Conservation (phyloP, 2,329 filamentous ascomycete genomes). For the Verticillium alfalfae region DNA sequence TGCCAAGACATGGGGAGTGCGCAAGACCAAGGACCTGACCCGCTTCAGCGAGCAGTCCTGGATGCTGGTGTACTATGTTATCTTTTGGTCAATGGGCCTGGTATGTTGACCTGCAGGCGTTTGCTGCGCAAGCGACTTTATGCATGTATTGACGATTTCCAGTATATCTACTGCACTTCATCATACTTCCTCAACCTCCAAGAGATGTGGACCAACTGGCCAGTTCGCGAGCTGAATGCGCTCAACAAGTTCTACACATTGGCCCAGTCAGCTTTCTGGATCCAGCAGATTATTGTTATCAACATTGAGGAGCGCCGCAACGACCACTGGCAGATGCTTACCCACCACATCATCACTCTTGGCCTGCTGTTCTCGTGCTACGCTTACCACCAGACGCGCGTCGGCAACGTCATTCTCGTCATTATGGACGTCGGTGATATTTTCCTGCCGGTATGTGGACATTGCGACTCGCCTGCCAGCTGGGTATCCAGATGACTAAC, state of each 20-base stretch:
- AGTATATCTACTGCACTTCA: conserved; percentile 79
- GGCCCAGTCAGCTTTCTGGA: conserved; percentile 84
- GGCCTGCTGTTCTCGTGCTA: conserved; percentile 77
- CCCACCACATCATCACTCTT: conserved; percentile 87
- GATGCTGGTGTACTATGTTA: conserved; percentile 76
- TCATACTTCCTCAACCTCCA: conserved; percentile 71
- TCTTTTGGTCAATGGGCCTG: conserved; percentile 80
- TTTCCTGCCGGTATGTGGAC: conserved; percentile 66
- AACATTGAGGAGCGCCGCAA: conserved; percentile 92
- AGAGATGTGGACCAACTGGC: conserved; percentile 82
- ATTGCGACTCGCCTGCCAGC: conserved; percentile 7
- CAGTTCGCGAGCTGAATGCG: conserved; percentile 66
- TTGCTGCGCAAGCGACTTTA: too few species aligned
- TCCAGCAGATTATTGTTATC: conserved; percentile 91
- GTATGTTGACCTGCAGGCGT: conserved; percentile 42
- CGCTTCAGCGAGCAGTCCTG: conserved; percentile 94
- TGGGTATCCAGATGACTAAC: neutral
- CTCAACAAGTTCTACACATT: conserved; percentile 86
- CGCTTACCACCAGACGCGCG: conserved; percentile 77
- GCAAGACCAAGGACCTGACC: conserved; percentile 68
- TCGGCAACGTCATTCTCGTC: conserved; percentile 82
- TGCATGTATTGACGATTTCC: conserved; percentile 4
- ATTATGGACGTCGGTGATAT: conserved; percentile 94
- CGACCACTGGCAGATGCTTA: conserved; percentile 94
- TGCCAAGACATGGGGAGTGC: conserved; percentile 66